Evolutionary conservation across 1,284 basidiomycete genomes (phyloP).

Genomic region (Tilletia setariae): DNA sequence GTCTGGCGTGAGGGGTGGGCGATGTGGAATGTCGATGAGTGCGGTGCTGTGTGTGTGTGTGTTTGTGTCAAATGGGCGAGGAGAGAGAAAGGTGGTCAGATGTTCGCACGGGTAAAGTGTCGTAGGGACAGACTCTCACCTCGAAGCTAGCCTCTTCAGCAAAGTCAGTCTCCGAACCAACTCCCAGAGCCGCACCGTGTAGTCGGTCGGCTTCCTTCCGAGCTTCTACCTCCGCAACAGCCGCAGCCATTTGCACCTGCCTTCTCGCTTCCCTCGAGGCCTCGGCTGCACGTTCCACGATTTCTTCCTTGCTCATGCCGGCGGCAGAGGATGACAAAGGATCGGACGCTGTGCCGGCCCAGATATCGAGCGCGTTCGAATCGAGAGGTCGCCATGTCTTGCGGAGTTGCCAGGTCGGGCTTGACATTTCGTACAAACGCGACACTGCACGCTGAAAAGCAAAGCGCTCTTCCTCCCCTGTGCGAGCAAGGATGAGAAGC

Average conservation of each 20-base stretch:
- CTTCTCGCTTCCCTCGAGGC: conserved; percentile 16
- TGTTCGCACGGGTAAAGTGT: background rate
- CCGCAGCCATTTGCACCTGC: background rate
- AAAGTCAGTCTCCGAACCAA: conserved; percentile 7
- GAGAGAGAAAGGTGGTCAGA: background rate
- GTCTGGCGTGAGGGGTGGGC: background rate
- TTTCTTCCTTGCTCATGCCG: background rate
- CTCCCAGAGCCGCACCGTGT: background rate
- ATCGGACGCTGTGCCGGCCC: conserved; percentile 22
- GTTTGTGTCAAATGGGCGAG: too few species aligned
- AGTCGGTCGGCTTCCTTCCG: background rate
- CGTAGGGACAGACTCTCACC: conserved; percentile 16
- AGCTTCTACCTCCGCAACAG: conserved; percentile 5
- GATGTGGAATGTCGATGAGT: background rate
- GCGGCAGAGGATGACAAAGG: background rate
- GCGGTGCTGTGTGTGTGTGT: background rate
- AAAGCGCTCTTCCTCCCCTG: conserved; percentile 66
- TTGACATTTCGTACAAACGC: conserved; percentile 64
- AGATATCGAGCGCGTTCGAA: conserved; percentile 29
- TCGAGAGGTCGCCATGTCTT: conserved; percentile 40
- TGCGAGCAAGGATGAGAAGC: background rate
- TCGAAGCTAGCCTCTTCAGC: conserved; percentile 17
- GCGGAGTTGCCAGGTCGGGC: conserved; percentile 32
- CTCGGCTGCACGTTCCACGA: conserved; percentile 36
- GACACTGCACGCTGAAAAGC: conserved; percentile 69